These are phyloP conservation scores for Favolaschia claudopus DNA, from an alignment of 768 basidiomycete species.

Conservation along the genomic window DNA sequence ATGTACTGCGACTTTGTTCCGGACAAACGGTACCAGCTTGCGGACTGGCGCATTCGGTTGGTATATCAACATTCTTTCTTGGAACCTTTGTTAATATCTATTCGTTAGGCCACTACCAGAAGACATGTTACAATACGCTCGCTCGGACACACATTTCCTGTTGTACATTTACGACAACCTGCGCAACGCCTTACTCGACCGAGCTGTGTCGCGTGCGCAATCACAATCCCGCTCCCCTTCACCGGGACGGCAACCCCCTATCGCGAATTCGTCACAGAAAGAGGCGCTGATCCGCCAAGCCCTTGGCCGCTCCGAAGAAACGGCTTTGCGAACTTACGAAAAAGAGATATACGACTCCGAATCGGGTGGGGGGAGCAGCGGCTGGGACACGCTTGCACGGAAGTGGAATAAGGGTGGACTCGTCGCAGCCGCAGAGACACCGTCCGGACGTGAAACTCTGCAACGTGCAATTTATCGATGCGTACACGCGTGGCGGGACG, in stretches of 20 bases:
- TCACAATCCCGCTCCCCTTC: slow-evolving; percentile 50
- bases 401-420: slow-evolving; percentile 83
- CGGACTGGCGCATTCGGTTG: slow-evolving; percentile 95
- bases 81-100: background rate
- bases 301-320: slow-evolving; percentile 77
- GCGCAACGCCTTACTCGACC: slow-evolving; percentile 85
- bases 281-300: slow-evolving; percentile 65
- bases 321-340: slow-evolving; percentile 74
- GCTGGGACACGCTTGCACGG: slow-evolving; percentile 79
- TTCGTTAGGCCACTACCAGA: slow-evolving; percentile 71
- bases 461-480: slow-evolving; percentile 71
- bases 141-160: slow-evolving; percentile 96
- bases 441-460: slow-evolving; percentile 45
- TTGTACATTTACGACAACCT: slow-evolving; percentile 92
- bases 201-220: slow-evolving; percentile 48
- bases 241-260: slow-evolving; percentile 30
- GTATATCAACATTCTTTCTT: slow-evolving; percentile 22
- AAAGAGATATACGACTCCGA: slow-evolving; percentile 74
- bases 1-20: slow-evolving; percentile 90
- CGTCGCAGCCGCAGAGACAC: slow-evolving; percentile 42
- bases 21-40: slow-evolving; percentile 96
- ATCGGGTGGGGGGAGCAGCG: slow-evolving; percentile 68
- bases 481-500: slow-evolving; percentile 87
- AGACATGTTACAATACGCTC: slow-evolving; percentile 93
- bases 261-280: slow-evolving; percentile 26